Base-by-base conservation (phyloP, 768 basidiomycete genomes). In the Imleria badia region DNA sequence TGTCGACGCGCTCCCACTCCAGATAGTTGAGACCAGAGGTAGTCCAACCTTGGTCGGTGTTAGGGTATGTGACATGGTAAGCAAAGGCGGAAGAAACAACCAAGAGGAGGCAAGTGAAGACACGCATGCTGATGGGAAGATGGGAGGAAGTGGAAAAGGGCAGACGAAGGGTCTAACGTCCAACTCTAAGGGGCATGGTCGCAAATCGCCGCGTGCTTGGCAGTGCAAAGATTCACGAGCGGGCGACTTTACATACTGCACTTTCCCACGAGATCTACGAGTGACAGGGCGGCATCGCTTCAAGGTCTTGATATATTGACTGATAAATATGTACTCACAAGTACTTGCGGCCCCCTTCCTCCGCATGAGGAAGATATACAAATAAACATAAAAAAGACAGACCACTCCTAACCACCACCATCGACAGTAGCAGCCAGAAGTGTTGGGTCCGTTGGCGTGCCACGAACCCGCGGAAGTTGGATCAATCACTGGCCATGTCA, bases 1-100 rank as follows among this genome's bases (percentile, higher is more conserved):
- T 89, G 49, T 58, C 55, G 55, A 91, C 91, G 6, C 78, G 78
- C 2, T 68, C 45, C 91, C 91, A 95, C 7, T 72, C 54, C 51
- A 91, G 72, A 15, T 73, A 76, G 60, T 69, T 85, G 48, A 76
- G 62, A 38, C 81, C 85, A 26, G 68, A 66, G 65, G 76, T 78
- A 30, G 77, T 78, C 91, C 90, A 92, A 45, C 78, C 80, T 22
- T 75, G 56, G 39, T 63, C 56, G 6, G 50, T 52, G 55, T 66
- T 75, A 41, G 89, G 88, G 48, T 65, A 70, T 41, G 76, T 80
- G 68, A 94, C 81, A 52, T 66, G 52, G 74, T 86, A 86, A n/a
- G 87, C 91, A 52, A 79, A 71, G 36, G 81, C 80, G 22, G 84
- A 78, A 55, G 84, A 77, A 54, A 76, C 76, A 48, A 77, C 73